These are phyloP conservation scores for Lentinula boryana DNA, from an alignment of 768 basidiomycete species.

Conservation along the genomic window DNA sequence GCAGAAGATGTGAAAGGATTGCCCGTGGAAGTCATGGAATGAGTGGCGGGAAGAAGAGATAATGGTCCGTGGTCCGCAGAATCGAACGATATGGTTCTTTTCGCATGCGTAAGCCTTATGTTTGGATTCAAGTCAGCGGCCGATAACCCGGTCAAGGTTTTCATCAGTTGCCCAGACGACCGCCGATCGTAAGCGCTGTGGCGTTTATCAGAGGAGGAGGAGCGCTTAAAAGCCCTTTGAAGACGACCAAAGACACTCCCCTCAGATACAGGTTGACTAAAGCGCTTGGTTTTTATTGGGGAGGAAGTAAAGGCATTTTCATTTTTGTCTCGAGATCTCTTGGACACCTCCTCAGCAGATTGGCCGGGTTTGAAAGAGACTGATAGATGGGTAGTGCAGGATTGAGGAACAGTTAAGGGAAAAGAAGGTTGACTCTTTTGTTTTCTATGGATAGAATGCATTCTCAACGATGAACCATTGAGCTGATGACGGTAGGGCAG, in stretches of 20 bases:
- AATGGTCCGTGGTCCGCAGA: background rate
- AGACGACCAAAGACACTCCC: background rate
- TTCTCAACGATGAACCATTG: no score
- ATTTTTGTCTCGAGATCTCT: no score
- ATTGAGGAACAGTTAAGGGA: no score
- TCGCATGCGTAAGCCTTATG: background rate
- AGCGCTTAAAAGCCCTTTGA: background rate
- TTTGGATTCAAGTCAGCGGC: background rate
- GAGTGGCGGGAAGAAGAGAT: background rate
- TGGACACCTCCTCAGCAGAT: no score
- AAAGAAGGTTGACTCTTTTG: no score
- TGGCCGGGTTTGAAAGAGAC: no score
- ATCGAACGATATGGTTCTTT: background rate
- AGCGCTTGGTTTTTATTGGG: background rate
- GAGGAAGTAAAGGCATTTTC: background rate
- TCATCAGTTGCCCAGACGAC: constrained; percentile 1
- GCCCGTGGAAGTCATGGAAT: background rate
- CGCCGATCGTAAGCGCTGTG: background rate
- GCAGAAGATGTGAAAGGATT: background rate
- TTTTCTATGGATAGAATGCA: no score
- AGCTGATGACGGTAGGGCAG: no score
- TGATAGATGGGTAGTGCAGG: no score
- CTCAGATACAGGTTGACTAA: background rate
- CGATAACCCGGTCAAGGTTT: background rate
- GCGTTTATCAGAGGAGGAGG: background rate